A percentile compares a stretch with the other conserved stretches of the same genome.
phyloP scores from a whole-genome alignment of 257 asterid species.

The Nicotiana tabacum region DNA sequence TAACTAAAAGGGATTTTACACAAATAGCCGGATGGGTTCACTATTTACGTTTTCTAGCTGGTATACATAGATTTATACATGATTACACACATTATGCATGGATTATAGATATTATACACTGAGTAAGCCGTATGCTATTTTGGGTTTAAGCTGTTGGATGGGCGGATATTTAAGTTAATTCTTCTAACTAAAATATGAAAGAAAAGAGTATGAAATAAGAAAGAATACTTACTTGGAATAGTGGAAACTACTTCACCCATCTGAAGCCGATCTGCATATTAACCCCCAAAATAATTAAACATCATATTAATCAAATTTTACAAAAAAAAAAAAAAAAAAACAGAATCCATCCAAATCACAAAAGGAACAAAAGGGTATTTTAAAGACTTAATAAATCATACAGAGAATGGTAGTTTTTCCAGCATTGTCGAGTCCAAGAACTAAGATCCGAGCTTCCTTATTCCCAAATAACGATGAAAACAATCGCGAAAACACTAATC shows the following conservation, averaged over 20 bases:
- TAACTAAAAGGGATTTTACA: not conserved
- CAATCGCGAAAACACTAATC: slow-evolving; percentile 72
- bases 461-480: slow-evolving; percentile 83
- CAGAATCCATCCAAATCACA: not conserved
- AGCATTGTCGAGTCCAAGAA: slow-evolving; percentile 95
- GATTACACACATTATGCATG: too few relatives aligned
- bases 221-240: slow-evolving; percentile 66
- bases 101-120: too few relatives aligned
- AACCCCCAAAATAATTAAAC: not conserved
- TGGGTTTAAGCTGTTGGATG: too few relatives aligned
- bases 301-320: not conserved
- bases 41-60: too few relatives aligned
- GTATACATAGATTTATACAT: too few relatives aligned
- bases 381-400: slow-evolving; percentile 3
- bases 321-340: not conserved
- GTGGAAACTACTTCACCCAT: slow-evolving; percentile 99
- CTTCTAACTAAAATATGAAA: not conserved
- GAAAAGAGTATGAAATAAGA: not conserved
- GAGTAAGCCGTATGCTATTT: too few relatives aligned
- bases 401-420: slow-evolving; percentile 97
- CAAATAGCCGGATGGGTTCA: too few relatives aligned
- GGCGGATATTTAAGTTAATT: too few relatives aligned
- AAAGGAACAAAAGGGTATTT: not conserved
- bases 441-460: slow-evolving; percentile 97
- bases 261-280: slow-evolving; percentile 82